Evolutionary conservation across 148 eudicot species (phyloP).

Genomic region (Amaranthus cruentus): DNA sequence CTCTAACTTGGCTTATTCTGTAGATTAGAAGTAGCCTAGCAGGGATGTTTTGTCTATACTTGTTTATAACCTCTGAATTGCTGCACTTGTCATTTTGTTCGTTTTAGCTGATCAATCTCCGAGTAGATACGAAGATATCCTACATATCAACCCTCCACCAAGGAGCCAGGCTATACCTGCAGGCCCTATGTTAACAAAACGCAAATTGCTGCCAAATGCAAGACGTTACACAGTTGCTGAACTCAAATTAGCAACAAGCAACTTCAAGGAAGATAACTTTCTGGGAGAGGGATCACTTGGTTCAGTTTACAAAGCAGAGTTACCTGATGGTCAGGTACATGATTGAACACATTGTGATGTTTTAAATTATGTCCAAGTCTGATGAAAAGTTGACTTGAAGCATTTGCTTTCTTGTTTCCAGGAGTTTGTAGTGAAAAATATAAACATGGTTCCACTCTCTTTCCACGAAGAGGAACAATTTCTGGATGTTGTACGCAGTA

Average conservation of each 20-base stretch:
- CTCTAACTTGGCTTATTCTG: background rate
- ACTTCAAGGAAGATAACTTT: conserved; percentile 58
- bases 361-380: background rate
- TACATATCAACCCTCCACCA: conserved; percentile 43
- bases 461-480: conserved; percentile 79
- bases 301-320: conserved; percentile 78
- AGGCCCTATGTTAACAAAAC: conserved; percentile 45
- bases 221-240: conserved; percentile 63
- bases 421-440: conserved; percentile 73
- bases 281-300: conserved; percentile 98
- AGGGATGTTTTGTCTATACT: background rate
- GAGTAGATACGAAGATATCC: conserved; percentile 39
- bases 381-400: background rate
- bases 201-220: conserved; percentile 54
- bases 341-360: background rate
- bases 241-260: conserved; percentile 71
- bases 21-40: background rate
- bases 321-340: conserved; percentile 70
- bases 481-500: conserved; percentile 55
- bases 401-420: conserved; percentile 24
- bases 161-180: conserved; percentile 40
- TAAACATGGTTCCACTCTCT: conserved; percentile 56
- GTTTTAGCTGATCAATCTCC: conserved; percentile 21
- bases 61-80: background rate
- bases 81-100: background rate